Evolutionary conservation across 495 filamentous ascomycete genomes (phyloP).

Genomic region (Aspergillus homomorphus): DNA sequence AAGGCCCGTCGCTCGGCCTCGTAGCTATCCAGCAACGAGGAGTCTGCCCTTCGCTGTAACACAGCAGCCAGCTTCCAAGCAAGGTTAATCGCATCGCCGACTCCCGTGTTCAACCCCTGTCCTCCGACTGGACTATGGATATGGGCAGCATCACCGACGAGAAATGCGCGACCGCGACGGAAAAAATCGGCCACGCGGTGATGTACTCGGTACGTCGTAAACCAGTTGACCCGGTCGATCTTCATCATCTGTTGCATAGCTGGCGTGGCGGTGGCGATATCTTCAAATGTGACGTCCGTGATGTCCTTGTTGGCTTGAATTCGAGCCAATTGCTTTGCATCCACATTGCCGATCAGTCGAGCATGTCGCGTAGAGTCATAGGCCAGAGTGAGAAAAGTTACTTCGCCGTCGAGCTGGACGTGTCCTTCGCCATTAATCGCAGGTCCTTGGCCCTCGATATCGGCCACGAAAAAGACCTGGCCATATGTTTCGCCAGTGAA

Average conservation of each 20-base stretch:
- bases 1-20: conserved; percentile 46
- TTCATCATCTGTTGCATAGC: conserved; percentile 18
- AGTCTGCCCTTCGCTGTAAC: conserved; percentile 39
- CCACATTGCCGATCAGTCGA: conserved; percentile 27
- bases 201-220: conserved; percentile 34
- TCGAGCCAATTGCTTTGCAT: conserved; percentile 4
- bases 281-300: conserved; percentile 28
- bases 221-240: conserved; percentile 36
- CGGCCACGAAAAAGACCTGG: conserved; percentile 35
- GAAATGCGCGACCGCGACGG: conserved; percentile 29
- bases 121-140: conserved; percentile 56
- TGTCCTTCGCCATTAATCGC: conserved; percentile 38
- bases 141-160: conserved; percentile 51
- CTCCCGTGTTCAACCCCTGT: conserved; percentile 61
- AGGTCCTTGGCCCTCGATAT: conserved; percentile 30
- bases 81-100: conserved; percentile 57
- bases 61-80: conserved; percentile 54
- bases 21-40: conserved; percentile 49
- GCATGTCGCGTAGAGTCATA: conserved; percentile 22
- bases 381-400: conserved; percentile 30
- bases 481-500: conserved; percentile 33
- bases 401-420: conserved; percentile 24
- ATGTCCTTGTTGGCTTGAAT: conserved; percentile 9
- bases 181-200: conserved; percentile 33
- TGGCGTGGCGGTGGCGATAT: conserved; percentile 23